Evolutionary conservation across 2,329 filamentous ascomycete genomes (phyloP).

Genomic region (Phyllosticta ampelicida): DNA sequence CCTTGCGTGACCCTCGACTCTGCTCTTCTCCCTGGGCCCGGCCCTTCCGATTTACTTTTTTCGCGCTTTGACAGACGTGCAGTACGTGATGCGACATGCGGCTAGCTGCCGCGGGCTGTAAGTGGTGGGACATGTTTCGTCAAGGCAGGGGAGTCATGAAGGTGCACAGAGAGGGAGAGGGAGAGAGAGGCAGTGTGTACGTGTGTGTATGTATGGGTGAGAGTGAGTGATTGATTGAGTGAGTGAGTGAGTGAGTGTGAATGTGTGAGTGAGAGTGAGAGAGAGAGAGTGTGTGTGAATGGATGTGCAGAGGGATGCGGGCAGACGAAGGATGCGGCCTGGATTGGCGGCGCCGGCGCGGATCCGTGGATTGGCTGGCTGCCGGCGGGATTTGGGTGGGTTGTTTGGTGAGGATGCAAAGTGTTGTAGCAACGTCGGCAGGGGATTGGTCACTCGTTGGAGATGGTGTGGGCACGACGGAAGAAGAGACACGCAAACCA

Average conservation of each 20-base stretch:
- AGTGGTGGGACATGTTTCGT: background rate
- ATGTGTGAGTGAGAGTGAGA: too few relatives aligned
- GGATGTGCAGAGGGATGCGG: too few relatives aligned
- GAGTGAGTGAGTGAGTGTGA: too few relatives aligned
- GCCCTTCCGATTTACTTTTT: background rate
- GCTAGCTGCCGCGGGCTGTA: background rate
- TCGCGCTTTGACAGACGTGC: background rate
- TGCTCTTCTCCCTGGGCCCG: background rate
- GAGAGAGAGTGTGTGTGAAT: too few relatives aligned
- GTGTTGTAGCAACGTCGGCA: background rate
- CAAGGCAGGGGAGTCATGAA: background rate
- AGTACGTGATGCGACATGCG: background rate
- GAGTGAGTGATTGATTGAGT: too few relatives aligned
- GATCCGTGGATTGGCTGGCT: too few relatives aligned
- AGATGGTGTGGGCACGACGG: background rate
- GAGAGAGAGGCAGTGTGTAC: too few relatives aligned
- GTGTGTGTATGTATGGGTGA: too few relatives aligned
- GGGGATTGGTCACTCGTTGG: background rate
- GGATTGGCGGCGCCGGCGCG: too few relatives aligned
- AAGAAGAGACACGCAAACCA: background rate
- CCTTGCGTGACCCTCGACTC: background rate
- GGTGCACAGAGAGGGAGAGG: background rate
- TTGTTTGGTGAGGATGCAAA: too few relatives aligned
- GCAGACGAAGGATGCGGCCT: background rate
- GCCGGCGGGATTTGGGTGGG: too few relatives aligned